Conservation (phyloP, 345 rosid genomes). For the Arabis hirsuta region DNA sequence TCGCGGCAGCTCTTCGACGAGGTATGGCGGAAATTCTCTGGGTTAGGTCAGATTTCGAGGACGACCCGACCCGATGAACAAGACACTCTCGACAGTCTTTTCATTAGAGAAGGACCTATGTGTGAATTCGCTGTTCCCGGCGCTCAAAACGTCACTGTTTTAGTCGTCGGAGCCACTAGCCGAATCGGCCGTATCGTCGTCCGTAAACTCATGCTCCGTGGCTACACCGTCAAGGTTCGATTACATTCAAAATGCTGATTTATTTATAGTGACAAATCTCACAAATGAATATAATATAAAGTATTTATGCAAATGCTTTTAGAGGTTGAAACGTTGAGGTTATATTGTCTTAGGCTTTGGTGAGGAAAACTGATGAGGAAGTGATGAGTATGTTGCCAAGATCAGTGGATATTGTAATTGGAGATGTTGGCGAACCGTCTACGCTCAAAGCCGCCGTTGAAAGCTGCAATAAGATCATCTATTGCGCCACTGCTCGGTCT, state of each 20-base stretch:
- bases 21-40: slow-evolving; percentile 97
- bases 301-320: not conserved
- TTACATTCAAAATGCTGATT: not conserved
- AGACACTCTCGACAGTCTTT: slow-evolving; percentile 65
- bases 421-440: slow-evolving; percentile 88
- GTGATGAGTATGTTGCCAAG: slow-evolving; percentile 83
- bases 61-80: slow-evolving; percentile 71
- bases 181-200: slow-evolving; percentile 92
- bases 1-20: slow-evolving; percentile 90
- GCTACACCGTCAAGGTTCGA: slow-evolving; percentile 80
- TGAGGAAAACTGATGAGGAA: slow-evolving; percentile 69
- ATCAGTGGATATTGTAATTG: slow-evolving; percentile 80
- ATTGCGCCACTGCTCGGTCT: slow-evolving; percentile 96
- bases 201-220: slow-evolving; percentile 96
- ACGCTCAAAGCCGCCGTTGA: slow-evolving; percentile 72
- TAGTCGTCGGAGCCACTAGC: slow-evolving; percentile 92
- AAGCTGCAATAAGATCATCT: slow-evolving; percentile 88
- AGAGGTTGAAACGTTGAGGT: not conserved
- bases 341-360: slow-evolving; percentile 57
- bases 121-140: slow-evolving; percentile 95
- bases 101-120: slow-evolving; percentile 90
- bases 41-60: slow-evolving; percentile 90
- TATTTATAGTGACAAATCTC: not conserved
- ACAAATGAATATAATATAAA: not conserved
- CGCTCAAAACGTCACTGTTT: slow-evolving; percentile 88